phyloP scores from a whole-genome alignment of 2,329 filamentous ascomycete genomes.

The Ascochyta fabae region DNA sequence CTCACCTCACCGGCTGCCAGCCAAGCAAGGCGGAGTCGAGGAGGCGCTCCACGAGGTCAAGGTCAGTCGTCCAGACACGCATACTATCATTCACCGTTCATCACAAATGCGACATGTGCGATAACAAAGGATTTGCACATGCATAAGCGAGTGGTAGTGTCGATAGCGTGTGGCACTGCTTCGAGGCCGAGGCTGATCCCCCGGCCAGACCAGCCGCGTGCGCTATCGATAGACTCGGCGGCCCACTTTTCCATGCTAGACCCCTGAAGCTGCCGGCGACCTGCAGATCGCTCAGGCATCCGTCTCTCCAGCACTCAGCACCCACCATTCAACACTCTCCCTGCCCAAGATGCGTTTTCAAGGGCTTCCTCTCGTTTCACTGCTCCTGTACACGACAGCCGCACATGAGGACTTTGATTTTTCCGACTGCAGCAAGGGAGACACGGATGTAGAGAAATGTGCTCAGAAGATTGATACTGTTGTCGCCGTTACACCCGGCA shows the following conservation, averaged over 20 bases:
- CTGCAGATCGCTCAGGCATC: background rate
- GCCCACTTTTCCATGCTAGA: conserved; percentile 2
- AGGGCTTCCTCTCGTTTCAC: conserved; percentile 19
- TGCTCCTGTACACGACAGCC: conserved; percentile 12
- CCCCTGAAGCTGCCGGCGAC: conserved; percentile 14
- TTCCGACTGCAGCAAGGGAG: conserved; percentile 24
- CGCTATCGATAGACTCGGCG: conserved; percentile 9
- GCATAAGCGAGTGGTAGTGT: background rate
- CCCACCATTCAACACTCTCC: conserved; percentile 9
- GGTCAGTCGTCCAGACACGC: background rate
- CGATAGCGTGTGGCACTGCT: background rate
- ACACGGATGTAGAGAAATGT: conserved; percentile 23
- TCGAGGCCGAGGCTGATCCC: background rate
- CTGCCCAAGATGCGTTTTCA: conserved; percentile 19
- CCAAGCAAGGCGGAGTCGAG: conserved; percentile 12
- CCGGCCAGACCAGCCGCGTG: conserved; percentile 8
- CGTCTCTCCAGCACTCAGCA: conserved; percentile 6
- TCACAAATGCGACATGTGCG: background rate
- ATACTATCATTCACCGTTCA: background rate
- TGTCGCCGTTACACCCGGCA: conserved; percentile 30
- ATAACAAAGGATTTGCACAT: background rate
- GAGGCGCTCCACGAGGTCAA: conserved; percentile 9
- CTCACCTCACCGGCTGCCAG: conserved; percentile 13
- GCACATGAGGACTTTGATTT: conserved; percentile 18
- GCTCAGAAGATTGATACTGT: conserved; percentile 31